A percentile compares a stretch with the other conserved stretches of the same genome.
These are phyloP conservation scores for Bathelium albidoporum DNA, from an alignment of 495 filamentous ascomycete genomes.

Conservation along the genomic window DNA sequence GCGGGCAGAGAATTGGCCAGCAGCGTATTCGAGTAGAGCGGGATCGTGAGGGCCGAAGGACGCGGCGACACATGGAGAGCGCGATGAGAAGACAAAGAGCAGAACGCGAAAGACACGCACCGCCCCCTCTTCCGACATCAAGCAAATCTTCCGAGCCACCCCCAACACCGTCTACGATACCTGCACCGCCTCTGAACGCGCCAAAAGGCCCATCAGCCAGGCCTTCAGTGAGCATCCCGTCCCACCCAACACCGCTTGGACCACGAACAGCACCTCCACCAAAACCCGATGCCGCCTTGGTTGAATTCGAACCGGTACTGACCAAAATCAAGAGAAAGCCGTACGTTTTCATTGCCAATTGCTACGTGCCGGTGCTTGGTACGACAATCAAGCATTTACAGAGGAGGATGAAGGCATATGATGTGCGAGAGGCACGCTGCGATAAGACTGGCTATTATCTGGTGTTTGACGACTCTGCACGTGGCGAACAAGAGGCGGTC, in stretches of 20 bases:
- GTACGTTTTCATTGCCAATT: constrained; percentile 83
- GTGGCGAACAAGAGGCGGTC: constrained; percentile 68
- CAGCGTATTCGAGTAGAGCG: constrained; percentile 67
- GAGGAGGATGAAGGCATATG: constrained; percentile 69
- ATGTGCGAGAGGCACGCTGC: constrained; percentile 64
- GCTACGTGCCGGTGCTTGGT: constrained; percentile 76
- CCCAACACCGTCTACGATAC: constrained; percentile 19
- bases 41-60: constrained; percentile 77
- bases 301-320: constrained; percentile 52
- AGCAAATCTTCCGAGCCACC: constrained; percentile 13
- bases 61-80: constrained; percentile 59
- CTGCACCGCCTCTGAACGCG: constrained; percentile 63
- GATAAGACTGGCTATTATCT: constrained; percentile 87
- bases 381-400: constrained; percentile 77
- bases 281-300: constrained; percentile 36
- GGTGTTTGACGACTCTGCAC: constrained; percentile 63
- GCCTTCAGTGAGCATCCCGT: constrained; percentile 25
- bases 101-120: constrained; percentile 33
- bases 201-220: constrained; percentile 78
- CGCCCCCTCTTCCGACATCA: constrained; percentile 7
- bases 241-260: constrained; percentile 33
- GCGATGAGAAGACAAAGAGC: constrained; percentile 53
- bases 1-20: constrained; percentile 59
- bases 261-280: constrained; percentile 32
- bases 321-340: constrained; percentile 66